phyloP scores from a whole-genome alignment of 345 rosid genomes.

The Populus davidiana region DNA sequence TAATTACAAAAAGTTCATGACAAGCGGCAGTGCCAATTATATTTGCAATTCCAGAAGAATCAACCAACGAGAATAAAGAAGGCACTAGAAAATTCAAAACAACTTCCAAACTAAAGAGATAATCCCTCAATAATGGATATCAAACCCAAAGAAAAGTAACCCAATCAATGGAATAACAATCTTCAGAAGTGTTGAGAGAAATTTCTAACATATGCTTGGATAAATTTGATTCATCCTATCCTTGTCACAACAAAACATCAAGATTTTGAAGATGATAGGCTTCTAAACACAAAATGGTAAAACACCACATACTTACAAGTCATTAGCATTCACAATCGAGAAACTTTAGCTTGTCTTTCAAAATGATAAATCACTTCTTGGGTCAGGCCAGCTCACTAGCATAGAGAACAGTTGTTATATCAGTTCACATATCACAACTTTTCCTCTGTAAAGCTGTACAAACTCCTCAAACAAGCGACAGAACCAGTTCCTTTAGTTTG shows the following conservation, averaged over 20 bases:
- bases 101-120: neutral
- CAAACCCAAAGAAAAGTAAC: neutral
- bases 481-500: conserved; percentile 3
- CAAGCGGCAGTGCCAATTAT: neutral
- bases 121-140: neutral
- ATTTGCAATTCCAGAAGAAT: neutral
- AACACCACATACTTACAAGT: neutral
- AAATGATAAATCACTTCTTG: neutral
- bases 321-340: neutral
- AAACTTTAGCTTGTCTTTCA: neutral
- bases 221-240: neutral
- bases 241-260: neutral
- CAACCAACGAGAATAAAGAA: neutral
- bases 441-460: conserved; percentile 4
- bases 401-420: neutral
- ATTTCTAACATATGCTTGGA: neutral
- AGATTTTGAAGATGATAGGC: neutral
- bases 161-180: neutral
- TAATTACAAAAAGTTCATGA: neutral
- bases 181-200: neutral
- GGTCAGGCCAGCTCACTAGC: conserved; percentile 1
- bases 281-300: neutral
- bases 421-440: neutral
- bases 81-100: neutral
- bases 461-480: neutral